A percentile compares a stretch with the other conserved stretches of the same genome.
Conservation (phyloP, 2,329 filamentous ascomycete species). For the Cercospora sp. region DNA sequence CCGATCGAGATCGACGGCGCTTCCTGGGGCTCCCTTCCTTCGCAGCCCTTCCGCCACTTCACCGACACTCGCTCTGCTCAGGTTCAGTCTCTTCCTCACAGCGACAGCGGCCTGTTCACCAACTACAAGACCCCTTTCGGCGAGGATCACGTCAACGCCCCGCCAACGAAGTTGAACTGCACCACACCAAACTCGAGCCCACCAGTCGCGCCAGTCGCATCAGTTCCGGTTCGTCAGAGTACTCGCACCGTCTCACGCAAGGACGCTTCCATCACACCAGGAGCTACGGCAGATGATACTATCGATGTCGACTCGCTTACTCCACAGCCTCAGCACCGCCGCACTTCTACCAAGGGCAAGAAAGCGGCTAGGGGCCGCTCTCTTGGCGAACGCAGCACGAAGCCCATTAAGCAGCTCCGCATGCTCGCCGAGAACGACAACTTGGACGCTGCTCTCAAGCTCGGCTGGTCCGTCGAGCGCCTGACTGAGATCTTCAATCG, state of each 20-base stretch:
- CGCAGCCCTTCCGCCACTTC: neutral
- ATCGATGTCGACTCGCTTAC: slow-evolving; percentile 4
- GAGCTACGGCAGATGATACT: slow-evolving; percentile 5
- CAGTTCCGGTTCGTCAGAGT: neutral
- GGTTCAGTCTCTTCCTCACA: neutral
- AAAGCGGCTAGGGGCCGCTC: slow-evolving; percentile 18
- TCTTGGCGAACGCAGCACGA: slow-evolving; percentile 16
- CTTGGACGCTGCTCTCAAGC: slow-evolving; percentile 23
- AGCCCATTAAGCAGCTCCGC: slow-evolving; percentile 20
- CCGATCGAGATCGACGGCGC: neutral
- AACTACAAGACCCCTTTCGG: neutral
- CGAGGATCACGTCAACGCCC: neutral
- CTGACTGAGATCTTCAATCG: slow-evolving; percentile 23
- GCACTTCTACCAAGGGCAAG: neutral
- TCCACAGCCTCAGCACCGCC: neutral
- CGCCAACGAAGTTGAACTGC: neutral
- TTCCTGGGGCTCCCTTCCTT: neutral
- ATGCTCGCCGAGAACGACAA: slow-evolving; percentile 14
- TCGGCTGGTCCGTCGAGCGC: slow-evolving; percentile 23
- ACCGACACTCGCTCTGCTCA: neutral
- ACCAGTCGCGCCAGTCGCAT: neutral
- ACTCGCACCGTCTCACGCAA: neutral
- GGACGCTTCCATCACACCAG: neutral
- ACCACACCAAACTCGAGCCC: neutral
- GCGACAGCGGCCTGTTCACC: slow-evolving; percentile 1